These are phyloP conservation scores for Trametes maxima DNA, from an alignment of 768 basidiomycete species.

Conservation along the genomic window DNA sequence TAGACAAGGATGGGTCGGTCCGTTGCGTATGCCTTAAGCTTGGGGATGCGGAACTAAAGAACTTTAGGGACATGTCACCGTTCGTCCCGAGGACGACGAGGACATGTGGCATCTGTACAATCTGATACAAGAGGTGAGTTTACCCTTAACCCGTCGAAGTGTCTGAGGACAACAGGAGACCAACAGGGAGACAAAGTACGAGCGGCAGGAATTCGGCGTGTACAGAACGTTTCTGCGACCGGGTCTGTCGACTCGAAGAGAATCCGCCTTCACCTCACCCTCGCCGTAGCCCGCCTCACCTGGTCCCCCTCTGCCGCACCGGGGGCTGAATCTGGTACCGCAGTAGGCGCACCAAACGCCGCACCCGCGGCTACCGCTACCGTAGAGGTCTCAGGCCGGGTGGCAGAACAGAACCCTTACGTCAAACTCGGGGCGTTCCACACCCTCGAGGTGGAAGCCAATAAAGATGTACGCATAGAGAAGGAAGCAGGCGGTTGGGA, in stretches of 20 bases:
- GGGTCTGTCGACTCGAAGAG: conserved; percentile 94
- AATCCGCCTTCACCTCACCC: conserved; percentile 80
- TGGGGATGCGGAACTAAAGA: neutral
- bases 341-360: conserved; percentile 38
- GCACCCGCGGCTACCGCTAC: conserved; percentile 49
- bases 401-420: conserved; percentile 82
- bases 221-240: conserved; percentile 87
- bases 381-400: conserved; percentile 85
- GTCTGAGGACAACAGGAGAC: conserved; percentile 8
- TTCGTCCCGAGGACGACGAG: conserved; percentile 96
- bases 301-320: conserved; percentile 71
- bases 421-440: conserved; percentile 94
- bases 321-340: conserved; percentile 42
- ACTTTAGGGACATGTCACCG: conserved; percentile 84
- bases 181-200: conserved; percentile 77
- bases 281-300: conserved; percentile 76
- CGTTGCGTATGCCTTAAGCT: conserved; percentile 7
- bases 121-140: conserved; percentile 73
- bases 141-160: neutral
- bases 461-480: conserved; percentile 88
- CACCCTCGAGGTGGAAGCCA: conserved; percentile 90
- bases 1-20: conserved; percentile 85
- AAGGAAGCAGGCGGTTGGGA: conserved; percentile 87
- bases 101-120: conserved; percentile 99
- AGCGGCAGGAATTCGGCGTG: conserved; percentile 86